Base-by-base conservation (phyloP, 2,329 filamentous ascomycete species). In the Chalara sp. region DNA sequence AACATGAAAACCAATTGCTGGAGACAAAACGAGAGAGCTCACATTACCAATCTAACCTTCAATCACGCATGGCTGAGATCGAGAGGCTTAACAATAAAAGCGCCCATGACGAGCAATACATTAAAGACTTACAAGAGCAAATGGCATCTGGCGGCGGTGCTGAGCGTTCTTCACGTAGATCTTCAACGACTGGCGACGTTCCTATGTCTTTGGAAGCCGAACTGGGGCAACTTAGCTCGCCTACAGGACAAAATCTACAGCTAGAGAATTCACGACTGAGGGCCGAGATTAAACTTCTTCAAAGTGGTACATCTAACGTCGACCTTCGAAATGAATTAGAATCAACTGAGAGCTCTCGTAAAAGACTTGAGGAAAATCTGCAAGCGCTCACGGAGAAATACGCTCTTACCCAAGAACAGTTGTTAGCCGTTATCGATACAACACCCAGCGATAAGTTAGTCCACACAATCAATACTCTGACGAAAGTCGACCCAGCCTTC, bases 261-360 rank as follows among this genome's bases (percentile, higher is more conserved):
- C 67, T 79, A 42, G 73, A 74, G n/a, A 63, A 81, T 28, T 78
- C 78, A 32, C 75, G 81, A 33, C 68, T 85, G 45, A 80, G 78
- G 61, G 77, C 81, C 5, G 82, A 85, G 64, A 83, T 82, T 58
- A 73, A 76, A 35, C 64, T 84, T 6, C 67, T 84, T 10, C 76
- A 76, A 53, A 77, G 72, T 54, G 73, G 74, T 6, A 75, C 76
- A 1, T 78, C 81, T 57, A 77, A 75, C 50, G 74, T 75, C 42
- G 68, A 73, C 42, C 67, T 84, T 44, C 73, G 78, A 32, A 70
- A 71, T 48, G 78, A 84, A 54, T 68, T 83, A 32, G 80, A 84
- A 45, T 72, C 78, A 51, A 67, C 76, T 50, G 75, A 72, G 49
- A 70, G 72, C 47, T 73, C 74, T 54, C 69, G 71, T 37, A 74